Evolutionary conservation across 345 rosid species (phyloP), one percentile per base, ranked within the genome.

Genomic region (Zanthoxylum bungeanum): DNA sequence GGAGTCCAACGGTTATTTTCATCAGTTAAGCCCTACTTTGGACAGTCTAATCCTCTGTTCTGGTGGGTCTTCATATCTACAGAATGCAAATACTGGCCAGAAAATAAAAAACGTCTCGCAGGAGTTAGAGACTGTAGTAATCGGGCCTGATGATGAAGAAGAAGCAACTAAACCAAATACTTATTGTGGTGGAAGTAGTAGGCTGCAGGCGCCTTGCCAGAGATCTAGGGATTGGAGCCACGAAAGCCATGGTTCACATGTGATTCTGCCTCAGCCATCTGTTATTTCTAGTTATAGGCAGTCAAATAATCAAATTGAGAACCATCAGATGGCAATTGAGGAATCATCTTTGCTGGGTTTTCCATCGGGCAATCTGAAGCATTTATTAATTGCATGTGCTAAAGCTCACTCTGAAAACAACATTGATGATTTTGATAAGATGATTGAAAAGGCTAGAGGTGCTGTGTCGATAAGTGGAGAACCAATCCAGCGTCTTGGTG

Each of bases 401-500:
- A 73, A 73, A 73, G 76, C 86, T 66, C 76, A 86, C 12, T 68
- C 81, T 2, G 89, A 82, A 53, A 78, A 83, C 76, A 78, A 80
- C 47, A 50, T 79, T 6, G 69, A 49, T 16, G 83, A 73, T 8
- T 89, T 89, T 30, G 85, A 80, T 60, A 71, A 72, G 71, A 65
- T 89, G 75, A 60, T 81, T 66, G 78, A 66, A 30, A 77, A 73
- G 77, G 87, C 89, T n/a, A 72, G 83, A 68, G 71, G 52, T 56
- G 81, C 75, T 6, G 91, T 85, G 47, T 85, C 89, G 17, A 85
- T 83, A 40, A 60, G 66, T 1, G 86, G 91, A 50, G 88, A 85
- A 39, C 91, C 88, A 65, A 76, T 86, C 51, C 84, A 82, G 77
- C 89, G 89, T 22, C 83, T 86, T 16, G 91, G 93, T 64, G 91